These are phyloP conservation scores for Termitomyces sp. DNA, from an alignment of 768 basidiomycete species.

Conservation along the genomic window DNA sequence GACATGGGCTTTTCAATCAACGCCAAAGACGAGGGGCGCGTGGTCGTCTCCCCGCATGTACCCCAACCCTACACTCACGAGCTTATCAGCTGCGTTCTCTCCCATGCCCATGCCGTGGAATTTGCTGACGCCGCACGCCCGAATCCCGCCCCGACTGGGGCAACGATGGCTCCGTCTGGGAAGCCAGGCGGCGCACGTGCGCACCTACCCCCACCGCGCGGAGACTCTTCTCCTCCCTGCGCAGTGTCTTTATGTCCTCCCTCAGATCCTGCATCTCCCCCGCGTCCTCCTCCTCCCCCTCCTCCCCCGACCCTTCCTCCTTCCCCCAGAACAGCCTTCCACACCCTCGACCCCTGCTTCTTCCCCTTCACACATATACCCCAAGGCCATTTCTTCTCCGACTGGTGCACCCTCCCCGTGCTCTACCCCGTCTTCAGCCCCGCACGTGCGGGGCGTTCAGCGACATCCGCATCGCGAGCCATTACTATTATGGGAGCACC, in stretches of 20 bases:
- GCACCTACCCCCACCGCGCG: slow-evolving; percentile 75
- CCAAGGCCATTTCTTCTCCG: slow-evolving; percentile 97
- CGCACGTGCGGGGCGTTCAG: slow-evolving; percentile 83
- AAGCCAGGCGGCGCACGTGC: slow-evolving; percentile 92
- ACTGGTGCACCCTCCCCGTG: slow-evolving; percentile 85
- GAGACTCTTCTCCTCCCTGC: slow-evolving; percentile 75
- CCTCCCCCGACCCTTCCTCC: too few species aligned
- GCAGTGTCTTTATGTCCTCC: slow-evolving; percentile 38
- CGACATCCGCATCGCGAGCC: slow-evolving; percentile 92
- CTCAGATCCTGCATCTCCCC: slow-evolving; percentile 24
- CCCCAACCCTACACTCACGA: slow-evolving; percentile 62
- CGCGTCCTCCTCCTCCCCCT: too few species aligned
- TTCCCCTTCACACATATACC: slow-evolving; percentile 80
- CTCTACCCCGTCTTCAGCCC: slow-evolving; percentile 96
- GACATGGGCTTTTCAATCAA: slow-evolving; percentile 96
- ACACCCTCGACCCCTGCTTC: slow-evolving; percentile 72
- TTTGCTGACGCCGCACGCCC: too few species aligned
- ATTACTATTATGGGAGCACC: slow-evolving; percentile 90
- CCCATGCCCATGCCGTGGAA: too few species aligned
- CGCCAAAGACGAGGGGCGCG: slow-evolving; percentile 88
- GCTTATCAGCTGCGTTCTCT: slow-evolving; percentile 40
- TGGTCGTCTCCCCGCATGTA: slow-evolving; percentile 74
- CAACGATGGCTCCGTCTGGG: slow-evolving; percentile 86
- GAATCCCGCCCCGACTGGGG: slow-evolving; percentile 84
- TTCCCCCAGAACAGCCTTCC: slow-evolving; percentile 51